Percentiles rank a stretch among this genome's conserved stretches.
Evolutionary conservation across 2,329 filamentous ascomycete genomes (phyloP).

Genomic region (Bimuria novae-zelandiae): DNA sequence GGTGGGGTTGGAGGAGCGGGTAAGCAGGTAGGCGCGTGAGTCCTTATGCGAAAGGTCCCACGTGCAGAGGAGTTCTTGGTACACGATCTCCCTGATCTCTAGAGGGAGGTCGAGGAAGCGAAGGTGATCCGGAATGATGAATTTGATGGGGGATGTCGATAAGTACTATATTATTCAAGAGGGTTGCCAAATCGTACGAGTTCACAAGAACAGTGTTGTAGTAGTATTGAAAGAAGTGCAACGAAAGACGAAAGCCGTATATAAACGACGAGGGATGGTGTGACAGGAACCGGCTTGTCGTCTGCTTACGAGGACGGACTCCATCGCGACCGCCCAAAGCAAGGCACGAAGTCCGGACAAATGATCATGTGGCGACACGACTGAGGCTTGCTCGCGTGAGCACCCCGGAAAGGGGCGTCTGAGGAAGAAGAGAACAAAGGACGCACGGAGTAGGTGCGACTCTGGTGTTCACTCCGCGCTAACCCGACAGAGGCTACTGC

Average conservation of each 20-base stretch:
- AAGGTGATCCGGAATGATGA: constrained; percentile 17
- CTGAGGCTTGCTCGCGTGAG: neutral
- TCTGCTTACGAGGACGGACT: neutral
- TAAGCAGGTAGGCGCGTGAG: constrained; percentile 25
- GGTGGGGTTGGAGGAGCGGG: constrained; percentile 24
- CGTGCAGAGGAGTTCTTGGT: constrained; percentile 31
- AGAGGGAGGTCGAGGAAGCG: constrained; percentile 33
- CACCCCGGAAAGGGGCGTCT: neutral
- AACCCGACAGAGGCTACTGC: too few species aligned
- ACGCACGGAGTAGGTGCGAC: too few species aligned
- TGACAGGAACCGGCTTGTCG: too few species aligned
- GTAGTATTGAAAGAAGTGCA: neutral
- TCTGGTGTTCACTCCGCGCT: too few species aligned
- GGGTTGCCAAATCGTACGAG: too few species aligned
- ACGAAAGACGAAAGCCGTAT: neutral
- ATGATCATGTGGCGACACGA: neutral
- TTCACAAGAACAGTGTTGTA: too few species aligned
- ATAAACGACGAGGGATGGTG: too few species aligned
- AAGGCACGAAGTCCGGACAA: neutral
- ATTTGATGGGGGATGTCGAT: too few species aligned
- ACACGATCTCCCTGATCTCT: constrained; percentile 33
- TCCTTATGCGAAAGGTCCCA: constrained; percentile 27
- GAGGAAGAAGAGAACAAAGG: neutral
- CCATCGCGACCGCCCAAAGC: neutral
- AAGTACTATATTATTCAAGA: too few species aligned